These are phyloP conservation scores for Paramyrothecium roridum DNA, from an alignment of 2,329 filamentous ascomycete species.

Conservation along the genomic window DNA sequence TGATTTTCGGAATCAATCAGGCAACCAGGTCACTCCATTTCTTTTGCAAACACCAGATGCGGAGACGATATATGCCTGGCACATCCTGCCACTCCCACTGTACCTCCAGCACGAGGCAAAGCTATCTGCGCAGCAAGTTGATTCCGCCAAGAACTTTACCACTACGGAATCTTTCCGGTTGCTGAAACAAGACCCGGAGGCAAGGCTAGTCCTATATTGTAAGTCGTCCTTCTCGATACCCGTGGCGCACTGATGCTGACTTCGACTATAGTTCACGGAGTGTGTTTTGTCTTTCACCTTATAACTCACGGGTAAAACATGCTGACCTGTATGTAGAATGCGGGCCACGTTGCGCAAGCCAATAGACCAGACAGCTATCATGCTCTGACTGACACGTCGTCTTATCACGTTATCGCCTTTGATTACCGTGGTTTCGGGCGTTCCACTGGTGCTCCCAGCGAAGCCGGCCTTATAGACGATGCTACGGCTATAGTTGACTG, in stretches of 20 bases:
- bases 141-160: constrained; percentile 47
- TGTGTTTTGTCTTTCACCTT: constrained; percentile 32
- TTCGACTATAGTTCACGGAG: constrained; percentile 54
- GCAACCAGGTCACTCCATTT: constrained; percentile 87
- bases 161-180: constrained; percentile 57
- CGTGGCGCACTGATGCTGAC: constrained; percentile 6
- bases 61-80: constrained; percentile 83
- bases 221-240: constrained; percentile 22
- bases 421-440: constrained; percentile 89
- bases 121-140: constrained; percentile 50
- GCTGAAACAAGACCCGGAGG: constrained; percentile 59
- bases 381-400: constrained; percentile 67
- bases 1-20: constrained; percentile 36
- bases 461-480: constrained; percentile 78
- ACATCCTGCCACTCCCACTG: constrained; percentile 75
- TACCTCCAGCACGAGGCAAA: constrained; percentile 69
- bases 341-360: constrained; percentile 78
- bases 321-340: constrained; percentile 56
- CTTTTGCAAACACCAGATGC: constrained; percentile 71
- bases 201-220: constrained; percentile 64
- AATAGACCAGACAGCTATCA: constrained; percentile 76
- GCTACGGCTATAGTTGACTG: constrained; percentile 71
- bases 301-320: not conserved
- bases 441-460: constrained; percentile 76
- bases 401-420: constrained; percentile 79